Percentiles rank a stretch among this genome's conserved stretches.
These are phyloP conservation scores for Penicillium argentinense DNA, from an alignment of 495 filamentous ascomycete species.

Conservation along the genomic window DNA sequence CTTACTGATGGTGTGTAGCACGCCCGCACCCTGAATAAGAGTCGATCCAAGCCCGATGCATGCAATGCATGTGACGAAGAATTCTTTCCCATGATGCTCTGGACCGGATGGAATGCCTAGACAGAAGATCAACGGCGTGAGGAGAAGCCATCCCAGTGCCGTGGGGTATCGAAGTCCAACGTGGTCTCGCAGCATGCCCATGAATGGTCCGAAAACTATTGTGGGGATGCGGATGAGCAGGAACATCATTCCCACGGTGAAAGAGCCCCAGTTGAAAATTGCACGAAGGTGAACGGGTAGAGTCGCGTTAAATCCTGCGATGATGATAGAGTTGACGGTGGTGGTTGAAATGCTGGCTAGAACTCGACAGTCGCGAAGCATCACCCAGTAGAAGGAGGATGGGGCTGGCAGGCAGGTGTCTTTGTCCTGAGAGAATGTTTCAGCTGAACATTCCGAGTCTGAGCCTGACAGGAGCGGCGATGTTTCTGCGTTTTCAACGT, in stretches of 20 bases:
- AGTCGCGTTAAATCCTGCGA: slow-evolving; percentile 21
- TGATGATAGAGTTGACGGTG: neutral
- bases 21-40: neutral
- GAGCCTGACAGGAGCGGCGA: neutral
- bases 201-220: slow-evolving; percentile 9
- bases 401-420: neutral
- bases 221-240: slow-evolving; percentile 15
- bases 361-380: neutral
- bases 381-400: neutral
- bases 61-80: neutral
- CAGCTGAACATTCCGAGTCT: neutral
- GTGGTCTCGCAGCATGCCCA: slow-evolving; percentile 23
- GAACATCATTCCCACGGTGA: slow-evolving; percentile 23
- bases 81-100: slow-evolving; percentile 6
- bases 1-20: slow-evolving; percentile 2
- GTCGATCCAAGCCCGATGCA: neutral
- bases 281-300: slow-evolving; percentile 22
- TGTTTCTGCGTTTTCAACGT: neutral
- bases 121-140: slow-evolving; percentile 12
- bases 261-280: slow-evolving; percentile 22
- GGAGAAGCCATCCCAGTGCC: slow-evolving; percentile 7
- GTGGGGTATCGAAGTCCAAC: slow-evolving; percentile 18
- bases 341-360: neutral
- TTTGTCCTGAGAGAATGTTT: neutral
- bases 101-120: slow-evolving; percentile 11